phyloP scores from a whole-genome alignment of 2,329 filamentous ascomycete genomes.

The Aurifilum marmelostoma region DNA sequence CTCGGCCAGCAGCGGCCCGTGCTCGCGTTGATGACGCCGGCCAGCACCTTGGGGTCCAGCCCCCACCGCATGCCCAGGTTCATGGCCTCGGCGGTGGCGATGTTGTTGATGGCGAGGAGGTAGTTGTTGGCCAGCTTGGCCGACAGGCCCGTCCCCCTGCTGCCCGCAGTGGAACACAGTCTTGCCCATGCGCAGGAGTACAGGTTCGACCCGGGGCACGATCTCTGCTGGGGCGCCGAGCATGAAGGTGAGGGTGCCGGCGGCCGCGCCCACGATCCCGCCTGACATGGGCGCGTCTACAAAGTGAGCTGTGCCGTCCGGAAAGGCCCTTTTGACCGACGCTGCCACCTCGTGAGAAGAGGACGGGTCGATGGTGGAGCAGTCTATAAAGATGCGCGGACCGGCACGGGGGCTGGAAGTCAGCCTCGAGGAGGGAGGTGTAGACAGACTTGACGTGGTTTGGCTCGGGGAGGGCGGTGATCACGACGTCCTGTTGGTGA shows the following conservation, averaged over 20 bases:
- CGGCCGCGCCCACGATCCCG: constrained; percentile 86
- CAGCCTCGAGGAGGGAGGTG: constrained; percentile 68
- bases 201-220: constrained; percentile 66
- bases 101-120: constrained; percentile 90
- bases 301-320: constrained; percentile 72
- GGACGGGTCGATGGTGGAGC: constrained; percentile 91
- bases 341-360: constrained; percentile 79
- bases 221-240: constrained; percentile 70
- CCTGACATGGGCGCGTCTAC: constrained; percentile 97
- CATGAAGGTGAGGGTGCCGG: constrained; percentile 94
- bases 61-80: constrained; percentile 65
- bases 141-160: constrained; percentile 82
- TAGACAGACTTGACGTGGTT: constrained; percentile 86
- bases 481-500: constrained; percentile 70
- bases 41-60: constrained; percentile 66
- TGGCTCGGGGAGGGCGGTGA: constrained; percentile 89
- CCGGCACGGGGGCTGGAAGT: constrained; percentile 51
- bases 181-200: constrained; percentile 82
- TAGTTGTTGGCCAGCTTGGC: constrained; percentile 99
- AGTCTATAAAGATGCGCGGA: constrained; percentile 87
- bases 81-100: constrained; percentile 68
- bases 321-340: constrained; percentile 56
- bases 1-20: constrained; percentile 97
- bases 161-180: constrained; percentile 83
- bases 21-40: constrained; percentile 87